Percentiles rank a stretch among this genome's conserved stretches.
Evolutionary conservation across 768 basidiomycete genomes (phyloP).

Genomic region (Cyclocybe aegerita): DNA sequence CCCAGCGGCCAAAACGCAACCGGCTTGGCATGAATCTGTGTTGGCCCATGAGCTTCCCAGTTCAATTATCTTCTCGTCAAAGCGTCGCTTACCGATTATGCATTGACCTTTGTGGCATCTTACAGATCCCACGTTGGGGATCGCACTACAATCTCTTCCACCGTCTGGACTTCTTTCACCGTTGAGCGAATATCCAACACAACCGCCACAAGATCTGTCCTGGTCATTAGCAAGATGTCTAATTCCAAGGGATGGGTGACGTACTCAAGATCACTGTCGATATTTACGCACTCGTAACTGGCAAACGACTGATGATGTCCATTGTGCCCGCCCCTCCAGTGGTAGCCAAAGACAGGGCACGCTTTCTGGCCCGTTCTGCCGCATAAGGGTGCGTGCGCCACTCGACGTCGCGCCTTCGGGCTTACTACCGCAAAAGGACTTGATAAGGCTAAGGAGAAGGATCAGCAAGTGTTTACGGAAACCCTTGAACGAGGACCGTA

Average conservation of each 20-base stretch:
- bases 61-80: neutral
- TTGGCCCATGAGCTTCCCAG: neutral
- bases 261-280: constrained; percentile 25
- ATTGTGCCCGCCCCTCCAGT: constrained; percentile 10
- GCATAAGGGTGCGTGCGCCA: constrained; percentile 15
- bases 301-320: constrained; percentile 6
- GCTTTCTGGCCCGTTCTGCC: constrained; percentile 19
- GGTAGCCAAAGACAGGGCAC: constrained; percentile 21
- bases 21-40: constrained; percentile 19
- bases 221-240: neutral
- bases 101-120: constrained; percentile 34
- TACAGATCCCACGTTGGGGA: constrained; percentile 39
- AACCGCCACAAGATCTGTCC: constrained; percentile 29
- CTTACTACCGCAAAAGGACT: constrained; percentile 4
- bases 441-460: constrained; percentile 1
- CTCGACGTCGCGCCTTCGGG: constrained; percentile 6
- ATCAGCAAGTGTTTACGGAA: neutral
- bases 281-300: constrained; percentile 22
- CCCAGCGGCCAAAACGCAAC: constrained; percentile 14
- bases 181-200: constrained; percentile 15
- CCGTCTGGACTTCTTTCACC: constrained; percentile 21
- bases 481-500: constrained; percentile 6
- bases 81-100: constrained; percentile 31
- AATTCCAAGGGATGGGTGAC: constrained; percentile 1
- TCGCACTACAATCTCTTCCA: constrained; percentile 44